phyloP scores from a whole-genome alignment of 2,329 filamentous ascomycete genomes.

The Ploettnerulaceae sp. region DNA sequence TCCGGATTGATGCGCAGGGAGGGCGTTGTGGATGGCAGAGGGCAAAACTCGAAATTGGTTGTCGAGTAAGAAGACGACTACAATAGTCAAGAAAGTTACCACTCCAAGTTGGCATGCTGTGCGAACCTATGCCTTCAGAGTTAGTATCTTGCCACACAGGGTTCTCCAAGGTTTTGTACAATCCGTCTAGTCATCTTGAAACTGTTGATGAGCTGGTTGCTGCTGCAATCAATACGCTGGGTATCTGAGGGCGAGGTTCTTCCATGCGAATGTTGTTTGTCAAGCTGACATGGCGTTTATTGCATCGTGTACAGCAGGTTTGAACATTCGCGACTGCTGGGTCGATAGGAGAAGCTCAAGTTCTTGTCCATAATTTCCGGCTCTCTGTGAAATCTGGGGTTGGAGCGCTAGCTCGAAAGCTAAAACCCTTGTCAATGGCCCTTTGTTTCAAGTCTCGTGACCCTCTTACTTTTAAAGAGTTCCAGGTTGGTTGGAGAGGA shows the following conservation, averaged over 20 bases:
- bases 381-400: slow-evolving; percentile 18
- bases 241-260: background rate
- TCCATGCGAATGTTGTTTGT: slow-evolving; percentile 19
- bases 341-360: slow-evolving; percentile 1
- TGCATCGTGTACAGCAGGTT: background rate
- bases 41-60: slow-evolving; percentile 65
- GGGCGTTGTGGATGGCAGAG: slow-evolving; percentile 60
- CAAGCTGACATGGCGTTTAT: slow-evolving; percentile 15
- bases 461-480: background rate
- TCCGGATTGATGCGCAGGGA: slow-evolving; percentile 64
- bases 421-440: slow-evolving; percentile 10
- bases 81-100: slow-evolving; percentile 43
- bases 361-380: slow-evolving; percentile 16
- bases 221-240: slow-evolving; percentile 6
- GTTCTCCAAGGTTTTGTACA: slow-evolving; percentile 16
- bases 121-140: slow-evolving; percentile 39
- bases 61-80: slow-evolving; percentile 62
- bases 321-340: background rate
- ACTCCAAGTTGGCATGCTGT: slow-evolving; percentile 33
- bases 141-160: slow-evolving; percentile 7
- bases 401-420: slow-evolving; percentile 12
- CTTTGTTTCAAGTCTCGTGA: slow-evolving; percentile 11
- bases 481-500: background rate
- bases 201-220: slow-evolving; percentile 12
- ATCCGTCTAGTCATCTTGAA: slow-evolving; percentile 34